Evolutionary conservation across 2,329 filamentous ascomycete species (phyloP).

Genomic region (Talaromyces sp.): DNA sequence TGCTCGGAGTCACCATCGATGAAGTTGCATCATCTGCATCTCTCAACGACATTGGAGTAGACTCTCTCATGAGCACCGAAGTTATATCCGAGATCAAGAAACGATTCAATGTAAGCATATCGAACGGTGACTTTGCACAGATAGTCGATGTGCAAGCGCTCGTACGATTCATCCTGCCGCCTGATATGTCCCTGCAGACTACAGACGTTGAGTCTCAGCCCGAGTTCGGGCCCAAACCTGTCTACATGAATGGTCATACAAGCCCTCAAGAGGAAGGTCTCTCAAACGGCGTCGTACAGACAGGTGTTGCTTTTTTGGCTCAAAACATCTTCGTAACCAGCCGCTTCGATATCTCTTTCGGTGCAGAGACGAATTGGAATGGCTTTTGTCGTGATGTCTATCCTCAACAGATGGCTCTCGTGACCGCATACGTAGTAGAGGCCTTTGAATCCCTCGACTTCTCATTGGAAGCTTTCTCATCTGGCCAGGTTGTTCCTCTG

Average conservation of each 20-base stretch:
- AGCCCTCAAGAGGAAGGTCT: not conserved
- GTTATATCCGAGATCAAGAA: not conserved
- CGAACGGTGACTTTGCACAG: not conserved
- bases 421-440: not conserved
- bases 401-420: not conserved
- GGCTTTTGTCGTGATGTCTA: not conserved
- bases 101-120: not conserved
- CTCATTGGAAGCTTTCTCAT: not conserved
- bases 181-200: not conserved
- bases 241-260: not conserved
- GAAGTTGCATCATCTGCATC: not conserved
- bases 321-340: not conserved
- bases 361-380: not conserved
- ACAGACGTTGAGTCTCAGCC: not conserved
- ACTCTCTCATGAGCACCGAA: constrained; percentile 1
- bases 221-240: not conserved
- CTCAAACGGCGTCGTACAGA: not conserved
- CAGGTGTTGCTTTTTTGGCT: not conserved
- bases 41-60: constrained; percentile 1
- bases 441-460: not conserved
- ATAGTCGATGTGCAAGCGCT: not conserved
- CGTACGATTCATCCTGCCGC: too few species aligned
- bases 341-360: not conserved
- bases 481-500: not conserved
- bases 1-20: not conserved